Conservation (phyloP, 495 filamentous ascomycete genomes). For the Podospora conica region DNA sequence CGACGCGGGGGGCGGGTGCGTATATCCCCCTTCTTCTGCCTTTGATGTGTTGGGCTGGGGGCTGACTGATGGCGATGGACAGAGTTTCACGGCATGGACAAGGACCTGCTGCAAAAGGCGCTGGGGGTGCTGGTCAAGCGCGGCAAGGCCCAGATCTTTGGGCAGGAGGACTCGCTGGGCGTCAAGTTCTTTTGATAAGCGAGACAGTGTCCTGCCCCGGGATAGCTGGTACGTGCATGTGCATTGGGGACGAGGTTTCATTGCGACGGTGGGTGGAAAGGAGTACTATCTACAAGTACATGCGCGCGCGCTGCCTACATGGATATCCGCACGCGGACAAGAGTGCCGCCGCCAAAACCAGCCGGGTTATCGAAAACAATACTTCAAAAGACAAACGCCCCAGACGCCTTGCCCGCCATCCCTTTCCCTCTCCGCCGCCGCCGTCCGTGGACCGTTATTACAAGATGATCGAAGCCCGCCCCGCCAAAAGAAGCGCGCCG, state of each 20-base stretch:
- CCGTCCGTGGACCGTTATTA: neutral
- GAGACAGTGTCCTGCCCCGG: too few relatives aligned
- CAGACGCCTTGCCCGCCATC: neutral
- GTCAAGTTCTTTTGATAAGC: conserved; percentile 92
- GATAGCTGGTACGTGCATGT: neutral
- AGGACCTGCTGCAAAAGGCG: conserved; percentile 69
- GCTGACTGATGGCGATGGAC: neutral
- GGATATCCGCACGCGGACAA: neutral
- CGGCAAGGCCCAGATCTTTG: conserved; percentile 91
- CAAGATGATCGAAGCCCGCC: neutral
- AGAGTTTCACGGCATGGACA: conserved; percentile 89
- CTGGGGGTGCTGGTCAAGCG: conserved; percentile 74
- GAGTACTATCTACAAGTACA: neutral
- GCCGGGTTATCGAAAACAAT: neutral
- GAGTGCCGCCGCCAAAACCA: neutral
- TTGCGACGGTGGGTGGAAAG: neutral
- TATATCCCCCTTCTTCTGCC: neutral
- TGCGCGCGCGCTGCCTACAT: neutral
- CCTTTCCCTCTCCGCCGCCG: neutral
- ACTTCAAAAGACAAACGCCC: neutral
- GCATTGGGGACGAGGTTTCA: neutral
- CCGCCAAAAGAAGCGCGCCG: neutral
- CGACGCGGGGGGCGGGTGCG: conserved; percentile 33
- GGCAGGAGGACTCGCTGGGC: conserved; percentile 74
- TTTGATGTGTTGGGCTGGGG: neutral